Conservation (phyloP, 768 basidiomycete genomes). For the Suillus luteus region DNA sequence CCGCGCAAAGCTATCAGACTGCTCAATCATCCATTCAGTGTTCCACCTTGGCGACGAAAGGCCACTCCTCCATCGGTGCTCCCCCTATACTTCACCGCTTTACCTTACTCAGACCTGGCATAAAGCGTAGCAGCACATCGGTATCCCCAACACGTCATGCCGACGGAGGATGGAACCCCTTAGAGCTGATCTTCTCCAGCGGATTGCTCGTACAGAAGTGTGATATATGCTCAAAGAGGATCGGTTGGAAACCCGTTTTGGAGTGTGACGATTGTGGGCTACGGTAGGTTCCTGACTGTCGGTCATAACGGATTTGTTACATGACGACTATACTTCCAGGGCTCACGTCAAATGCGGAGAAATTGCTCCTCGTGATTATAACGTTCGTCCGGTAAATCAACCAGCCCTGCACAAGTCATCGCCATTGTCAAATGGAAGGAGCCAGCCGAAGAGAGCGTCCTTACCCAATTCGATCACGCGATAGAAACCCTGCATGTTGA, state of each 20-base stretch:
- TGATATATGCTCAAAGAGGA: conserved; percentile 76
- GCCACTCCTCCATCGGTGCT: conserved; percentile 66
- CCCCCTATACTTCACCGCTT: conserved; percentile 77
- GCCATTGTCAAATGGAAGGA: conserved; percentile 31
- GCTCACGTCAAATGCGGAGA: conserved; percentile 90
- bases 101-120: conserved; percentile 80
- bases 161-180: conserved; percentile 66
- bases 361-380: conserved; percentile 77
- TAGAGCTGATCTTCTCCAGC: conserved; percentile 78
- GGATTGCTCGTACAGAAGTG: conserved; percentile 75
- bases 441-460: conserved; percentile 30
- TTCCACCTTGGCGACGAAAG: conserved; percentile 70
- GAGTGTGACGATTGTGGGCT: conserved; percentile 90
- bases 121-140: conserved; percentile 47
- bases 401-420: conserved; percentile 25
- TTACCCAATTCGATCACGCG: conserved; percentile 26
- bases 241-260: conserved; percentile 85
- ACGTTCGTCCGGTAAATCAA: conserved; percentile 30
- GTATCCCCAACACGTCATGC: conserved; percentile 29
- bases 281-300: conserved; percentile 44
- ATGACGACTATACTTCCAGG: conserved; percentile 39
- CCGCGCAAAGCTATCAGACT: conserved; percentile 66
- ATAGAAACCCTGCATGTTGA: conserved; percentile 21
- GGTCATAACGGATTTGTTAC: conserved; percentile 9
- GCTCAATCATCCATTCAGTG: conserved; percentile 52